Evolutionary conservation across 2,329 filamentous ascomycete species (phyloP), one percentile per base, ranked within the genome.

Genomic region (Aspergillus pseudoviridinutans): DNA sequence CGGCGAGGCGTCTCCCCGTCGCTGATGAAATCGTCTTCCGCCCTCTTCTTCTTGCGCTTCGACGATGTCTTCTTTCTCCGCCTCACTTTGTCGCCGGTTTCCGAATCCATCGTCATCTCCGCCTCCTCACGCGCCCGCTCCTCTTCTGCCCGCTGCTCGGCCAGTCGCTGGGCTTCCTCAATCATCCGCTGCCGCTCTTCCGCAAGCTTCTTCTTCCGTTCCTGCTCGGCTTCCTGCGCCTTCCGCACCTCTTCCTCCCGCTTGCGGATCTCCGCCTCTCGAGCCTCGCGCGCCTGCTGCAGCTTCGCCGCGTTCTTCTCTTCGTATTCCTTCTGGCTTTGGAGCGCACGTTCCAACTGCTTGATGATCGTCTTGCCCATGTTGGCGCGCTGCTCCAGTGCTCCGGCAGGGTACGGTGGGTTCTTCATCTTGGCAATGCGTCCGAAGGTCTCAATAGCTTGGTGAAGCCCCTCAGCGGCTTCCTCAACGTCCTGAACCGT

Each of bases 361-460:
- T 91, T 92, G 63, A 90, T 88, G 78, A 96, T 91, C 1, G 95
- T 99, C 72, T 97, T 87, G 63, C 91, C 92, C 94, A 99, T 99
- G 80, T 91, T 96, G 47, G 94, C 93, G 70, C 95, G 91, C 76
- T 95, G 91, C 73, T 97, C 93, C 38, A 99, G 85, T 65, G 97
- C 91, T 59, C 89, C 84, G 66, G 91, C 88, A 6, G 93, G 94
- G 74, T 97, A 99, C 0, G 94, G 95, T 3, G 94, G 85, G 59
- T 82, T 82, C 56, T 86, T 85, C 38, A 79, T 78, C 62, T 82
- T 81, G 1, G 86, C 84, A 53, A 89, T 82, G 22, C 78, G 79
- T 38, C 78, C 79, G 59, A 89, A 85, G 9, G 82, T 78, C 53
- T 88, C 86, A 64, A 97, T 96, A 14, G 94, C 93, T 61, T 89